These are phyloP conservation scores for Haplosporangium sp. DNA, from an alignment of 371 early-diverging fungal species.

Conservation along the genomic window DNA sequence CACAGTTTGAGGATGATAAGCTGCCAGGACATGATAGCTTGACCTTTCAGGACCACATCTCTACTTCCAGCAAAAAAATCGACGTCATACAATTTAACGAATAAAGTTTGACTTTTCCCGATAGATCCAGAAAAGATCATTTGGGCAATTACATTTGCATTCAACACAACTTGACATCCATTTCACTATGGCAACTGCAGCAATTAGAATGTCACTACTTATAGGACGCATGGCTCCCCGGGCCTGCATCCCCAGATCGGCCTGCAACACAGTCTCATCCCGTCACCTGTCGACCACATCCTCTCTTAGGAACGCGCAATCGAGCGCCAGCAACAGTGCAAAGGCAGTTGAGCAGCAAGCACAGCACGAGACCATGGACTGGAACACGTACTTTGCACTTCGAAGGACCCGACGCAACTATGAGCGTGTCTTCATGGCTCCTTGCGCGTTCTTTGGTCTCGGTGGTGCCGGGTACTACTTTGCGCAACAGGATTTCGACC, in stretches of 20 bases:
- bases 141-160: neutral
- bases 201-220: conserved; percentile 46
- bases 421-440: conserved; percentile 74
- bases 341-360: conserved; percentile 7
- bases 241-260: conserved; percentile 23
- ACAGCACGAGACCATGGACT: conserved; percentile 56
- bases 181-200: conserved; percentile 36
- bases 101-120: no score
- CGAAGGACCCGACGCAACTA: conserved; percentile 76
- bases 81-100: no score
- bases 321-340: conserved; percentile 2
- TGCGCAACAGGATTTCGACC: conserved; percentile 80
- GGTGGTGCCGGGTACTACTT: conserved; percentile 76
- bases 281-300: conserved; percentile 41
- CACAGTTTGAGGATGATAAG: no score
- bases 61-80: no score
- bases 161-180: neutral
- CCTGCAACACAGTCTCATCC: conserved; percentile 5
- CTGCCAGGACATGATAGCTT: no score
- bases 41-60: no score
- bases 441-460: conserved; percentile 71
- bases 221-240: conserved; percentile 31
- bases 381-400: conserved; percentile 85
- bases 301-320: conserved; percentile 21
- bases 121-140: no score